phyloP scores from a whole-genome alignment of 805 yeast genomes.

The Wickerhamiella parazyma region DNA sequence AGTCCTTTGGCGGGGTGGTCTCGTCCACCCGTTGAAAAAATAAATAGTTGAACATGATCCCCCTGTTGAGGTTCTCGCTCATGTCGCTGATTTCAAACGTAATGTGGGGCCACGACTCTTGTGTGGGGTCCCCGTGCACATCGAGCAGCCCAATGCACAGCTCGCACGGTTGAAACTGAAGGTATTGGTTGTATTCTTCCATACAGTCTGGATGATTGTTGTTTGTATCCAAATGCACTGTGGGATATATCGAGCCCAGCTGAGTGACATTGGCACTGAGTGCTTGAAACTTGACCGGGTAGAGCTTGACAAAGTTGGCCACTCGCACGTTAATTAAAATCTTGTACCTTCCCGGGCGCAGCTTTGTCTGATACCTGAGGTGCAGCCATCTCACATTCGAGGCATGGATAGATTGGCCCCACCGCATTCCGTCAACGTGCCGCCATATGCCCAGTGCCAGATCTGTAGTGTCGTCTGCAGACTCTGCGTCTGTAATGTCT shows the following conservation, averaged over 20 bases:
- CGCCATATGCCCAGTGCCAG: conserved; percentile 11
- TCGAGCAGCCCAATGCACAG: conserved; percentile 11
- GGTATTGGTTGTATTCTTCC: conserved; percentile 11
- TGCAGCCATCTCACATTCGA: conserved; percentile 13
- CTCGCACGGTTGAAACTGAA: conserved; percentile 6
- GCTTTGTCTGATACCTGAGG: conserved; percentile 14
- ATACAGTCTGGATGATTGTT: conserved; percentile 9
- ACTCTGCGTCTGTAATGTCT: conserved; percentile 2
- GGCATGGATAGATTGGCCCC: conserved; percentile 14
- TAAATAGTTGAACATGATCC: conserved; percentile 14
- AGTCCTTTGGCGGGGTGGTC: neutral
- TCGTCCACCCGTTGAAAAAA: conserved; percentile 12
- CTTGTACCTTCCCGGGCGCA: conserved; percentile 14
- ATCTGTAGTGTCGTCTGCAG: conserved; percentile 1
- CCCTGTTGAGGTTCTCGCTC: conserved; percentile 13
- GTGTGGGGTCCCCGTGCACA: conserved; percentile 3
- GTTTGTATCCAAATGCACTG: conserved; percentile 6
- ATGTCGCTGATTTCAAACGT: conserved; percentile 26
- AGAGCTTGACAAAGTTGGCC: conserved; percentile 11
- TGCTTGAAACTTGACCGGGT: conserved; percentile 11
- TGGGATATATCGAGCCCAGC: conserved; percentile 10
- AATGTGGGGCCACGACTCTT: conserved; percentile 10
- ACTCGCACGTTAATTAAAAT: conserved; percentile 12
- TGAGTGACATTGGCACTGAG: conserved; percentile 13
- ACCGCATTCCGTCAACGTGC: conserved; percentile 8